These are phyloP conservation scores for Thelephora ganbajun DNA, from an alignment of 768 basidiomycete species.

Conservation along the genomic window DNA sequence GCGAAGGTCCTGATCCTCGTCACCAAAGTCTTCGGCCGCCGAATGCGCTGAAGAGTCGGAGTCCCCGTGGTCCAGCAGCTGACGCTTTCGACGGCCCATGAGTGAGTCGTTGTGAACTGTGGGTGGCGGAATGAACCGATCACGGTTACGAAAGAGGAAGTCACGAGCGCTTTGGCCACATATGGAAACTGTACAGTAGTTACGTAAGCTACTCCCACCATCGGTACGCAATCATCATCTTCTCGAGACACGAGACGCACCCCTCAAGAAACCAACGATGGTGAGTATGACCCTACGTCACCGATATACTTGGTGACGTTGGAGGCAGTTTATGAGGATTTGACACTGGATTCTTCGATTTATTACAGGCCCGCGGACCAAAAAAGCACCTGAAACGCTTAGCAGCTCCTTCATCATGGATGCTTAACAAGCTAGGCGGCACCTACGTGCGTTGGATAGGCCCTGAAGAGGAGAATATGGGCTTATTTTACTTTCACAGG, in stretches of 20 bases:
- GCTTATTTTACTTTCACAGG: slow-evolving; percentile 29
- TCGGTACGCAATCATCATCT: not conserved
- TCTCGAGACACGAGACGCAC: too few species aligned
- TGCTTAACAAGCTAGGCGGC: slow-evolving; percentile 96
- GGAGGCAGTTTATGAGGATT: too few species aligned
- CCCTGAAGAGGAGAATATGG: not conserved
- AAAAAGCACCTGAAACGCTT: slow-evolving; percentile 99
- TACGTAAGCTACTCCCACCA: not conserved
- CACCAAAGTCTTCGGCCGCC: slow-evolving; percentile 28
- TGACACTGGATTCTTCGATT: too few species aligned
- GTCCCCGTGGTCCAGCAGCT: slow-evolving; percentile 58
- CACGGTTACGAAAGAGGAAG: not conserved
- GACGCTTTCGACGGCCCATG: slow-evolving; percentile 70
- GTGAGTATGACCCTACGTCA: slow-evolving; percentile 15
- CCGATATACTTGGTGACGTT: too few species aligned
- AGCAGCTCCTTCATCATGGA: slow-evolving; percentile 96
- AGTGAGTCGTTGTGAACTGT: not conserved
- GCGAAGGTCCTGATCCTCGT: slow-evolving; percentile 43
- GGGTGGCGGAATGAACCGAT: not conserved
- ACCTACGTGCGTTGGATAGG: slow-evolving; percentile 59
- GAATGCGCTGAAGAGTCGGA: slow-evolving; percentile 54
- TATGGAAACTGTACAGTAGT: not conserved
- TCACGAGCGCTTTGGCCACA: not conserved
- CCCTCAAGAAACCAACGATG: slow-evolving; percentile 20
- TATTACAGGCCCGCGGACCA: slow-evolving; percentile 78